A percentile compares a stretch with the other conserved stretches of the same genome.
These are phyloP conservation scores for Fusarium succisae DNA, from an alignment of 2,329 filamentous ascomycete genomes.

Conservation along the genomic window DNA sequence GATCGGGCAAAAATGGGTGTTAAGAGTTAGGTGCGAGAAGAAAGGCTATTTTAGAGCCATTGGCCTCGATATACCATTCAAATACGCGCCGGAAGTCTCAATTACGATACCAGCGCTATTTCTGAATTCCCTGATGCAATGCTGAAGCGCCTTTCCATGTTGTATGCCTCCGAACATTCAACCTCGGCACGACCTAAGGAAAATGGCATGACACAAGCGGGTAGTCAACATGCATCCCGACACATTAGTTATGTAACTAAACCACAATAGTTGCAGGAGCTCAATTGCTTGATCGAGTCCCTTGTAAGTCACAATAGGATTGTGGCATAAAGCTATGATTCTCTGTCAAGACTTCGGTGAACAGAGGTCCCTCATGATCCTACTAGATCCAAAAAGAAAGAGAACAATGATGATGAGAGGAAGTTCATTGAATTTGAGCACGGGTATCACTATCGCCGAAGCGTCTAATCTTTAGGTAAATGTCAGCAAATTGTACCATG, in stretches of 20 bases:
- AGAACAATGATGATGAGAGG: background rate
- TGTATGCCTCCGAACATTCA: constrained; percentile 8
- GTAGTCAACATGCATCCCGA: background rate
- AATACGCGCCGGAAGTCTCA: background rate
- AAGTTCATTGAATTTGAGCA: constrained; percentile 22
- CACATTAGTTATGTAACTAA: background rate
- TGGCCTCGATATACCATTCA: background rate
- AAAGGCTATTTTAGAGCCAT: constrained; percentile 14
- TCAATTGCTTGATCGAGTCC: constrained; percentile 9
- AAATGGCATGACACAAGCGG: background rate
- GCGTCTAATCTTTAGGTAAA: constrained; percentile 18
- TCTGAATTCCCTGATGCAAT: background rate
- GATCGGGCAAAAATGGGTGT: constrained; percentile 9
- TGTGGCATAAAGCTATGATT: background rate
- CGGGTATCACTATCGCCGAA: constrained; percentile 40
- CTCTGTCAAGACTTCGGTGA: background rate
- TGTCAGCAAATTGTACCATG: background rate
- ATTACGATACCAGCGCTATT: too few species aligned
- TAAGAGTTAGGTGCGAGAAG: background rate
- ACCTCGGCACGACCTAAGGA: constrained; percentile 18
- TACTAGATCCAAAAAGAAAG: background rate
- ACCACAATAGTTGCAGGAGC: background rate
- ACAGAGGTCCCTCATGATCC: background rate
- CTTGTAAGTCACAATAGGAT: background rate
- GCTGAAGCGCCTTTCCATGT: background rate